phyloP scores from a whole-genome alignment of 1,284 basidiomycete species.

The Athelia psychrophila region DNA sequence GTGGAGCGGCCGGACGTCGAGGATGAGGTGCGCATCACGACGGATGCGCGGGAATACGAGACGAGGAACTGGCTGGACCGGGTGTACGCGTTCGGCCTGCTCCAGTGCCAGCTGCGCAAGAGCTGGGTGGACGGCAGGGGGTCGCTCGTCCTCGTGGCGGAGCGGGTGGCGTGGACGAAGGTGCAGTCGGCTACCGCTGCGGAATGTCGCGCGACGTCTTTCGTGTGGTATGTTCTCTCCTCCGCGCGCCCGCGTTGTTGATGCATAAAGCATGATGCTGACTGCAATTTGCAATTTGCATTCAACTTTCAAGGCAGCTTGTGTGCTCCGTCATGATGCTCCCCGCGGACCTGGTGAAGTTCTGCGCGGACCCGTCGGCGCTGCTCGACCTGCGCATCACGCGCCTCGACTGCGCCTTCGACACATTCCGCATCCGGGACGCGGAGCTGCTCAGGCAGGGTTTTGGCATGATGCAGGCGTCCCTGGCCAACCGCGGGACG shows the following conservation, averaged over 20 bases:
- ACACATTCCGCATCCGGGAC: conserved; percentile 40
- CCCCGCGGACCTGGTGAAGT: conserved; percentile 24
- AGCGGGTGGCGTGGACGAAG: conserved; percentile 35
- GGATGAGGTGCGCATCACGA: conserved; percentile 29
- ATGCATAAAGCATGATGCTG: too few relatives aligned
- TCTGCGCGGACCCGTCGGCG: conserved; percentile 28
- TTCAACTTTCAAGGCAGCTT: conserved; percentile 10
- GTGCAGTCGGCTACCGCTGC: conserved; percentile 18
- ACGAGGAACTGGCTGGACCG: conserved; percentile 32
- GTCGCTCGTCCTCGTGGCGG: conserved; percentile 34
- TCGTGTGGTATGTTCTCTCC: conserved; percentile 17
- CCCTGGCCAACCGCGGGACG: too few relatives aligned
- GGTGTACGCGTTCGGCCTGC: conserved; percentile 35
- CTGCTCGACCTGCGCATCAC: conserved; percentile 33
- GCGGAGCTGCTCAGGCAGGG: conserved; percentile 36
- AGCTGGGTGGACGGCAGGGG: conserved; percentile 35
- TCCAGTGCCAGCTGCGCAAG: conserved; percentile 35
- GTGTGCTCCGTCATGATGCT: conserved; percentile 25
- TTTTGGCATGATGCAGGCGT: conserved; percentile 13
- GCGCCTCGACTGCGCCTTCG: conserved; percentile 38
- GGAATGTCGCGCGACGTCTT: conserved; percentile 7
- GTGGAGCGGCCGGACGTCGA: conserved; percentile 11
- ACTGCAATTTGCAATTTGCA: conserved; percentile 1
- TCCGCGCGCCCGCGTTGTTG: conserved; percentile 1
- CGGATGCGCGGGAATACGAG: conserved; percentile 30